phyloP scores from a whole-genome alignment of 441 rosid species.

The Jatropha podagrica region DNA sequence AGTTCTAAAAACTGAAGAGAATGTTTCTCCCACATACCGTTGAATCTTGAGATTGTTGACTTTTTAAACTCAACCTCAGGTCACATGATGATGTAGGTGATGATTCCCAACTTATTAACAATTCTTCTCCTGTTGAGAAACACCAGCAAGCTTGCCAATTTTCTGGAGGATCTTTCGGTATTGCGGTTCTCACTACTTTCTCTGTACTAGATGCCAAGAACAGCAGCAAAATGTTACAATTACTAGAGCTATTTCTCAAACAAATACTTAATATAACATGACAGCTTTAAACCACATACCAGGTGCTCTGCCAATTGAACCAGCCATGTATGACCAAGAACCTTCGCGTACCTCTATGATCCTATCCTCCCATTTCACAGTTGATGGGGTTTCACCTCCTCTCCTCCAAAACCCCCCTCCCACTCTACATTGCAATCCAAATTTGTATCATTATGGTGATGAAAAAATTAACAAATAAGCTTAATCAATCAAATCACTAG shows the following conservation, averaged over 20 bases:
- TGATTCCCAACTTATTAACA: slow-evolving; percentile 49
- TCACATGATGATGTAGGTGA: slow-evolving; percentile 36
- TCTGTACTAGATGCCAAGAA: slow-evolving; percentile 70
- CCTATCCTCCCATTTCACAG: slow-evolving; percentile 68
- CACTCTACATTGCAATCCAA: slow-evolving; percentile 38
- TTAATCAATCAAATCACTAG: neutral
- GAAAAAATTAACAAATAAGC: neutral
- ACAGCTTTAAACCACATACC: slow-evolving; percentile 45
- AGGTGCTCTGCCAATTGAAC: slow-evolving; percentile 89
- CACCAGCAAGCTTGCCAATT: slow-evolving; percentile 65
- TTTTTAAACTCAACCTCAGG: slow-evolving; percentile 43
- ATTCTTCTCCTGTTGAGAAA: slow-evolving; percentile 76
- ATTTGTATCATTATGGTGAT: neutral
- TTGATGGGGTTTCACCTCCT: slow-evolving; percentile 71
- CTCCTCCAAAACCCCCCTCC: slow-evolving; percentile 88
- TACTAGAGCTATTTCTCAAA: neutral
- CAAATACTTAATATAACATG: neutral
- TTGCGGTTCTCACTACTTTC: slow-evolving; percentile 81
- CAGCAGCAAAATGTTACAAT: slow-evolving; percentile 26
- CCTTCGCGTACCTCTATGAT: slow-evolving; percentile 85
- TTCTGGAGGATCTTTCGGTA: slow-evolving; percentile 57
- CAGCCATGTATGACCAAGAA: slow-evolving; percentile 81
- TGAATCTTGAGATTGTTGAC: slow-evolving; percentile 41
- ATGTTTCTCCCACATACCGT: slow-evolving; percentile 25
- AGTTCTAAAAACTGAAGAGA: neutral